These are phyloP conservation scores for Malus domestica DNA, from an alignment of 306 rosid genomes.

Conservation along the genomic window DNA sequence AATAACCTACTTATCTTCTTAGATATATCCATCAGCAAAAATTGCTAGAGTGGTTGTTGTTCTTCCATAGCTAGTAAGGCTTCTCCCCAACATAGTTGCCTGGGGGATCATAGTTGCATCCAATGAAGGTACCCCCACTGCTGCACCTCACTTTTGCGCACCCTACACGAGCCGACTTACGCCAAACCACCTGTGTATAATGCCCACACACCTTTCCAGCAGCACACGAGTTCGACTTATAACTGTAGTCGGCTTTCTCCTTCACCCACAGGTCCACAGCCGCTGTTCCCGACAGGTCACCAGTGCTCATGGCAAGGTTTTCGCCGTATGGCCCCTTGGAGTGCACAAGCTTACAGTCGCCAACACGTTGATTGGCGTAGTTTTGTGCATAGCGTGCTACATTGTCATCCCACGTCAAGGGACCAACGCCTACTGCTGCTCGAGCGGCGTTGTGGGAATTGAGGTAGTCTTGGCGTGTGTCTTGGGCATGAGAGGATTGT, in stretches of 20 bases:
- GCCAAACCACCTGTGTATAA: slow-evolving; percentile 37
- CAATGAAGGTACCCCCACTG: slow-evolving; percentile 35
- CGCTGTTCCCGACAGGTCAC: background rate
- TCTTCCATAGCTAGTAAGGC: slow-evolving; percentile 26
- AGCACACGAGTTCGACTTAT: slow-evolving; percentile 21
- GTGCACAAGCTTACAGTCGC: slow-evolving; percentile 11
- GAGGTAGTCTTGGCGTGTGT: slow-evolving; percentile 25
- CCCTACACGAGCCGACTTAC: background rate
- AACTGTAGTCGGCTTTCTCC: slow-evolving; percentile 30
- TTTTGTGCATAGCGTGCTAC: slow-evolving; percentile 16
- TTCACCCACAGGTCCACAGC: slow-evolving; percentile 38
- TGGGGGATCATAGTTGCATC: slow-evolving; percentile 55
- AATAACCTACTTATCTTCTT: background rate
- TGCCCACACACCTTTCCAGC: slow-evolving; percentile 24
- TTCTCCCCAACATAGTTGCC: slow-evolving; percentile 34
- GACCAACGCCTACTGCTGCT: slow-evolving; percentile 18
- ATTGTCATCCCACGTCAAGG: slow-evolving; percentile 16
- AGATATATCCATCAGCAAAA: background rate
- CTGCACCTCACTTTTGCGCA: slow-evolving; percentile 21
- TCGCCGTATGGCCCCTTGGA: slow-evolving; percentile 16
- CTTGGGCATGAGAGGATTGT: slow-evolving; percentile 10
- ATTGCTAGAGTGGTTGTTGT: background rate
- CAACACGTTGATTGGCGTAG: slow-evolving; percentile 1
- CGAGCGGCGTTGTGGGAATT: slow-evolving; percentile 33
- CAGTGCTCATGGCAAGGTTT: slow-evolving; percentile 28